Evolutionary conservation across 495 filamentous ascomycete genomes (phyloP), one percentile per base, ranked within the genome.

Genomic region (Pyronema omphalodes): DNA sequence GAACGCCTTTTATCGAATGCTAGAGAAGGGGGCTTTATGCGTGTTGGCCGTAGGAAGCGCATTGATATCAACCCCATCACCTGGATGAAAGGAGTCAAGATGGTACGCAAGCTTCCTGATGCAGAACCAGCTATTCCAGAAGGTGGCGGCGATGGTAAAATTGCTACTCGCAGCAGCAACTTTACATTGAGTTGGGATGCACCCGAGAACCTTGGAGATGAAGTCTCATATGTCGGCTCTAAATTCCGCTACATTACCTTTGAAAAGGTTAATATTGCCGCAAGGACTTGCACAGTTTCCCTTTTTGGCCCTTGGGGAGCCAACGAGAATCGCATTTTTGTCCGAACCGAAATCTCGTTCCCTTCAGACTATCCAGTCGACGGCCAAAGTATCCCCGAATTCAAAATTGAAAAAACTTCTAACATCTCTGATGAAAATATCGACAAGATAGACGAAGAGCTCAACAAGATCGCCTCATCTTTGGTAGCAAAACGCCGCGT

Each of bases 11-110:
- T 54, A 34, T 11, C 52, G 3, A 39, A 39, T 44, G 44, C 48
- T 33, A 51, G 51, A 37, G 71, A 71, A 39, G 65, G 70, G 39
- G 68, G 67, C 12, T 71, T 70, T 48, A 70, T 73, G 57, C 75
- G 71, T 46, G 68, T 72, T 60, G 78, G 75, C 1, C 79, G 76
- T 44, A 73, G 72, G 18, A 71, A 68, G 37, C 69, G 71, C 48
- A 79, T 76, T 49, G 74, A 81, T 45, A 71, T 74, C n/a, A 86
- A 87, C 59, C 74, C 86, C 36, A 89, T 95, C 54, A 75, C 79
- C 11, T 95, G 88, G 88, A 93, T 95, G 84, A 85, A 80, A 55
- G 86, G 87, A 34, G 86, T 95, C 40, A 91, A 86, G 56, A 88
- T 95, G 60, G 76, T 71, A 23, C 70, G 73, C 51, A 74, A 74